Evolutionary conservation across 441 rosid species (phyloP), one percentile per base, ranked within the genome.

Genomic region (Gossypium schwendimanii): DNA sequence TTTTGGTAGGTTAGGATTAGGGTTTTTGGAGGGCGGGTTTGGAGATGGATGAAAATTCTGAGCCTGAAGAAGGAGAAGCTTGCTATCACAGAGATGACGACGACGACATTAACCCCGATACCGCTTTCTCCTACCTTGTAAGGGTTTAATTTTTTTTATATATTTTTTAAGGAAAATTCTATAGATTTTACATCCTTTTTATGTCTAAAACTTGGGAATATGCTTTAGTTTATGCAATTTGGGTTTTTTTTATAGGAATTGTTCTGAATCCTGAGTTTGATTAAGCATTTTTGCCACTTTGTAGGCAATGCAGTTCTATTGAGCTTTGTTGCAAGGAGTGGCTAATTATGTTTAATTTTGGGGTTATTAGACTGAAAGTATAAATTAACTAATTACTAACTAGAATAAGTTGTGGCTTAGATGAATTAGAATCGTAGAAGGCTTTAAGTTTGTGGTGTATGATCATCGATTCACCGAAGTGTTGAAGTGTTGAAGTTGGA

Each of bases 11-110:
- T 53, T 75, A 53, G 59, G 54, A 23, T 71, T 73, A 67, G 74
- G 72, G 76, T 75, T 53, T 68, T 68, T 57, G 26, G 69, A 65
- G 45, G 41, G 21, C 17, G 45, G 70, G 59, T 10, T 59, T 63
- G 69, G 72, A 36, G 73, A 81, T 84, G 89, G 83, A 80, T 31
- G 80, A 79, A 58, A 84, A 68, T 81, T 74, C 76, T 57, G 84
- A 84, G 75, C 82, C 83, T 57, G 89, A 85, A 76, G 88, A 85
- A 80, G 91, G 88, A 49, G 86, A 87, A 73, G 84, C 87, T 72
- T 73, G 73, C 64, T 67, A 20, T 77, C 52, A 73, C 74, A 41
- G 49, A 64, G 78, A 71, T 47, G 80, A 66, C 49, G 75, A 63
- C 62, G 66, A 67, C 57, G 64, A 72, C 78, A 76, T 83, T 53